A percentile compares a stretch with the other conserved stretches of the same genome.
These are phyloP conservation scores for Polymyxa betae DNA, from an alignment of 208 protist species.

Conservation along the genomic window DNA sequence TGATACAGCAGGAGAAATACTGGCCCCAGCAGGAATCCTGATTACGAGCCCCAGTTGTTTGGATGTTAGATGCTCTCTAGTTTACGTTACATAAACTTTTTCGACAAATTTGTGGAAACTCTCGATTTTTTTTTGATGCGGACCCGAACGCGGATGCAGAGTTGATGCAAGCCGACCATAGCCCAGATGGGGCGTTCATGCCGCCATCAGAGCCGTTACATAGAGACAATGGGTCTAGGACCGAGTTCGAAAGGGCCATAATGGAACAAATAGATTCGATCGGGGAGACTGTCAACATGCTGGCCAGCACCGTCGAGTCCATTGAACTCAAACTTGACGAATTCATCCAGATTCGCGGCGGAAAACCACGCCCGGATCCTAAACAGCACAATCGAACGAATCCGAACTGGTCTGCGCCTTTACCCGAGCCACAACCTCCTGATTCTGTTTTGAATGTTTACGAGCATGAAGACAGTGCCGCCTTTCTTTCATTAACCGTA, in stretches of 20 bases:
- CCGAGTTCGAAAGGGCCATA: slow-evolving; percentile 4
- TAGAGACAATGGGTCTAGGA: not conserved
- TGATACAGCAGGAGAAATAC: not conserved
- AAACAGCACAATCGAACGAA: not conserved
- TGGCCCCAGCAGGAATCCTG: too few species aligned
- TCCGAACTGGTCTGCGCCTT: not conserved
- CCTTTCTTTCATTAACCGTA: not conserved
- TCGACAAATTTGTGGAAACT: too few species aligned
- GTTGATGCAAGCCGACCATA: not conserved
- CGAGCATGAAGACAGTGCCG: not conserved
- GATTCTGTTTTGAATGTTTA: not conserved
- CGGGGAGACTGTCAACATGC: not conserved
- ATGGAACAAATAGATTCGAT: not conserved
- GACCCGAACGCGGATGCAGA: too few species aligned
- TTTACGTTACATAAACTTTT: too few species aligned
- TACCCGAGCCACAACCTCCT: not conserved
- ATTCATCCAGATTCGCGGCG: not conserved
- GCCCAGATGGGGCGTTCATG: not conserved
- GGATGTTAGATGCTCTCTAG: too few species aligned
- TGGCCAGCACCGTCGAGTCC: not conserved
- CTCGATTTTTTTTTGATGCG: too few species aligned
- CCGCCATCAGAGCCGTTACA: not conserved
- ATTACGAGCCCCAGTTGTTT: too few species aligned
- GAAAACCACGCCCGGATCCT: not conserved
- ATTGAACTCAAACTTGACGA: slow-evolving; percentile 36